Base-by-base conservation (phyloP, 1,284 basidiomycete species). In the Hemileia vastatrix region DNA sequence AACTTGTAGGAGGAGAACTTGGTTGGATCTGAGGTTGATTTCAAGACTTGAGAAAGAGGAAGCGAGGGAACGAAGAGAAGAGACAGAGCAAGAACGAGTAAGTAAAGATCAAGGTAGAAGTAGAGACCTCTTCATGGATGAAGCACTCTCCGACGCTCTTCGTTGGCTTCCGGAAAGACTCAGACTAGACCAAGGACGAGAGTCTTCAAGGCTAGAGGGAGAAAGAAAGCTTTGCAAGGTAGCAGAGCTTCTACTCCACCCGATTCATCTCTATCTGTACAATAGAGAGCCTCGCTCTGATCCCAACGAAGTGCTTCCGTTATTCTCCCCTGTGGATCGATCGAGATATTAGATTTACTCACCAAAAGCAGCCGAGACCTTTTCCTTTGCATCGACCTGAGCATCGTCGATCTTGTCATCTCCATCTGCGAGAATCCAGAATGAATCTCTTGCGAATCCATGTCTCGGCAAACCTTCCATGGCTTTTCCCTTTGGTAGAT, bases 391-490 rank as follows among this genome's bases (percentile, higher is more conserved):
- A 70, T 21, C 68, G 65, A 31, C 70, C 53, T 70, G 62, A 9
- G 67, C 65, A 15, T 67, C 61, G 24, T 68, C 64, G 51, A 65
- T 33, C 33, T 56, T 32, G 0, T 63, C 40, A 18, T 55, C 48
- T 31, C 63, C 43, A 15, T 52, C 63, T 5, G 63, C 64, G 45
- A 71, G 21, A 6, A 48, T 51, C 71, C 71, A 72, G 48, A 53
- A 44, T 31, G 57, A 57, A 21, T 61, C 70, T 13, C 72, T 49
- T 0, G 71, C 72, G 40, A 74, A 73, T 1, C 72, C 72, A 55
- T 74, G 72, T 57, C 72, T 71, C 45, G 68, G 68, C 54, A 74
- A 49, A 62, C 70, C 68, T 52, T 50, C 33, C 56, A 64, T 70
- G 18, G 68, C 57, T 18, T 65, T 58, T 50, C 23, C 62, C 50